A percentile compares a stretch with the other conserved stretches of the same genome.
Conservation (phyloP, 805 yeast genomes). For the Wickerhamiella siamensis region DNA sequence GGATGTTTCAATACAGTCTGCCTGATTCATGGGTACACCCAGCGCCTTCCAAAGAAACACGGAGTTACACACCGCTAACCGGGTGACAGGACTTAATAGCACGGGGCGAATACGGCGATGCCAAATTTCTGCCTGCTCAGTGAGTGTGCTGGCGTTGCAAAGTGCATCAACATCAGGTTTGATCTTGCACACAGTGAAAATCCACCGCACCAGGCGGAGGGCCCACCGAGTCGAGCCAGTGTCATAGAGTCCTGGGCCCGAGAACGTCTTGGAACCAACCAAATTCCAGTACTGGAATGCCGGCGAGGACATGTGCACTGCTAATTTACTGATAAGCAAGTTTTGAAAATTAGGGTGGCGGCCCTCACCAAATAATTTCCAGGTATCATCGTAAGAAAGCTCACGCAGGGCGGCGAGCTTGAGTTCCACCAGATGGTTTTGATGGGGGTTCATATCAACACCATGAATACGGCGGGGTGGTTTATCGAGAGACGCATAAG, state of each 20-base stretch:
- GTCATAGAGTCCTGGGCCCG: slow-evolving; percentile 48
- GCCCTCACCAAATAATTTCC: slow-evolving; percentile 71
- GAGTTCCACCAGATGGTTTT: slow-evolving; percentile 65
- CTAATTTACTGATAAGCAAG: slow-evolving; percentile 39
- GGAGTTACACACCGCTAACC: slow-evolving; percentile 62
- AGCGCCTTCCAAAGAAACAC: slow-evolving; percentile 78
- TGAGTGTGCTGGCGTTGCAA: slow-evolving; percentile 42
- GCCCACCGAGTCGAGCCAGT: slow-evolving; percentile 87
- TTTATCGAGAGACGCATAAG: slow-evolving; percentile 56
- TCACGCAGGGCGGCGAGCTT: slow-evolving; percentile 57
- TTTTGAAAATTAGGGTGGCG: slow-evolving; percentile 38
- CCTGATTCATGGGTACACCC: slow-evolving; percentile 82
- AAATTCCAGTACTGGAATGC: slow-evolving; percentile 71
- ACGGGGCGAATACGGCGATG: slow-evolving; percentile 47
- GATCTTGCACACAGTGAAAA: slow-evolving; percentile 38
- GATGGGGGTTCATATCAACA: slow-evolving; percentile 73
- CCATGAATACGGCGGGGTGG: slow-evolving; percentile 72
- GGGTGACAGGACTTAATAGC: slow-evolving; percentile 53
- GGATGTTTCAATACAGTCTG: slow-evolving; percentile 62
- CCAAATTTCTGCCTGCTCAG: slow-evolving; percentile 57
- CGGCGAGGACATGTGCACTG: slow-evolving; percentile 62
- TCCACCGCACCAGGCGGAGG: slow-evolving; percentile 45
- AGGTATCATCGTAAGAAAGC: slow-evolving; percentile 42
- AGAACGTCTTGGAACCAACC: slow-evolving; percentile 46
- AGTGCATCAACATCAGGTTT: slow-evolving; percentile 37